A percentile compares a stretch with the other conserved stretches of the same genome.
phyloP scores from a whole-genome alignment of 306 rosid genomes.

The Vicia faba region DNA sequence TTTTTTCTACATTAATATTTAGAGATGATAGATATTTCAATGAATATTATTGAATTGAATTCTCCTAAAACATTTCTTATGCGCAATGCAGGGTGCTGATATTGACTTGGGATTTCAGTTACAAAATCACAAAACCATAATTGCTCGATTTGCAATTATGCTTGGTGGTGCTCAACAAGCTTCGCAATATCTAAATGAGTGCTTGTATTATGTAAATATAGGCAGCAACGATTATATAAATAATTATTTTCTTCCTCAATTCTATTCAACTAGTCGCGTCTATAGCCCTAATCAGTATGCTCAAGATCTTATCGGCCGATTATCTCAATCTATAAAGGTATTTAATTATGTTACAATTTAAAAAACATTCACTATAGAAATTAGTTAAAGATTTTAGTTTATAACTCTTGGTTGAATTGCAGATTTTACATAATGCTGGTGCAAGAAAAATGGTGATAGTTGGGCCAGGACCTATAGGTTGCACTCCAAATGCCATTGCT shows the following conservation, averaged over 20 bases:
- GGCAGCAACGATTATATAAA: slow-evolving; percentile 30
- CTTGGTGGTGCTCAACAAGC: slow-evolving; percentile 24
- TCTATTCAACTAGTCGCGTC: slow-evolving; percentile 22
- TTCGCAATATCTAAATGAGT: slow-evolving; percentile 17
- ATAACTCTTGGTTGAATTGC: neutral
- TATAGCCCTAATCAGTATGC: slow-evolving; percentile 43
- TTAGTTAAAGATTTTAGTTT: neutral
- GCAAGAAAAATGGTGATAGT: slow-evolving; percentile 53
- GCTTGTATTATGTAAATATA: slow-evolving; percentile 49
- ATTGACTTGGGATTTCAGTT: slow-evolving; percentile 39
- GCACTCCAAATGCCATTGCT: slow-evolving; percentile 35
- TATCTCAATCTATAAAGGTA: slow-evolving; percentile 40
- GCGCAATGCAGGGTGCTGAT: slow-evolving; percentile 42
- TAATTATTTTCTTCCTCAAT: slow-evolving; percentile 52
- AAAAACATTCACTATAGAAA: neutral
- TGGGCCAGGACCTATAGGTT: slow-evolving; percentile 57
- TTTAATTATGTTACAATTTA: neutral
- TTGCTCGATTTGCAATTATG: neutral
- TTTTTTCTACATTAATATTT: too few species aligned
- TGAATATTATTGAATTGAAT: neutral
- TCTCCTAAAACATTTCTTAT: neutral
- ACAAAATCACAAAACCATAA: slow-evolving; percentile 19
- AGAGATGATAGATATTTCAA: neutral
- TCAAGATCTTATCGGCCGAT: slow-evolving; percentile 29
- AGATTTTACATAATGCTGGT: slow-evolving; percentile 46